A percentile compares a stretch with the other conserved stretches of the same genome.
phyloP scores from a whole-genome alignment of 2,329 filamentous ascomycete species.

The Calonectria montana region DNA sequence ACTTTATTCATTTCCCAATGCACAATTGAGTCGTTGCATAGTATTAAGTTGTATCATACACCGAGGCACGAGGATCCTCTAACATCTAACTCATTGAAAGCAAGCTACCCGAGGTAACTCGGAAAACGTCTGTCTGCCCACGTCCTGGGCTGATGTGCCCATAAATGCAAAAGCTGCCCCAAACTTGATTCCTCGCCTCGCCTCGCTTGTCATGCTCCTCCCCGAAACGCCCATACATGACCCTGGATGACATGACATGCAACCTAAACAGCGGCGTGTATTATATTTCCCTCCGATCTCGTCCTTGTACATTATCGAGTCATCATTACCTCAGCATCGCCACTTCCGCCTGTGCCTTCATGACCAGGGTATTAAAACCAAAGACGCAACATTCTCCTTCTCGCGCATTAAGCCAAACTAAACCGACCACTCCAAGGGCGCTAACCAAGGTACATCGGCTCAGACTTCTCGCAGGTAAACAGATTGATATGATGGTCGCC shows the following conservation, averaged over 20 bases:
- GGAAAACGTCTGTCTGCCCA: slow-evolving; percentile 3
- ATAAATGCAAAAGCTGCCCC: slow-evolving; percentile 22
- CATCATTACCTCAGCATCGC: slow-evolving; percentile 14
- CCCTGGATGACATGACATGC: slow-evolving; percentile 39
- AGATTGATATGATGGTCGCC: slow-evolving; percentile 93
- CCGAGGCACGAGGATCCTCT: slow-evolving; percentile 21
- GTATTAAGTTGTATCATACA: slow-evolving; percentile 34
- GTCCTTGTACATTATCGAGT: slow-evolving; percentile 8
- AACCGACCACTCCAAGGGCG: slow-evolving; percentile 34
- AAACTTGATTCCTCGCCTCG: slow-evolving; percentile 25
- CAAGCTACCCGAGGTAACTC: slow-evolving; percentile 10
- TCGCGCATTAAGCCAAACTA: slow-evolving; percentile 23
- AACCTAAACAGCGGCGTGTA: slow-evolving; percentile 34
- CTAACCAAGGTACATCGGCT: slow-evolving; percentile 48
- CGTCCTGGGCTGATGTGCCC: slow-evolving; percentile 21
- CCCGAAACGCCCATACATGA: slow-evolving; percentile 37
- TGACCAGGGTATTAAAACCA: slow-evolving; percentile 18
- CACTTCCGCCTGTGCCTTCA: background rate
- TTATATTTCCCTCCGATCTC: slow-evolving; percentile 28
- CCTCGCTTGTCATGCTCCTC: slow-evolving; percentile 33
- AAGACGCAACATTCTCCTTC: background rate
- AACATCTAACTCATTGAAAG: slow-evolving; percentile 22
- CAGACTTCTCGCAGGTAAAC: slow-evolving; percentile 74
- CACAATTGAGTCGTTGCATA: slow-evolving; percentile 23
- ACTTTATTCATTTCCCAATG: background rate